These are phyloP conservation scores for Pseudomassariella vexata DNA, from an alignment of 2,329 filamentous ascomycete species.

Conservation along the genomic window DNA sequence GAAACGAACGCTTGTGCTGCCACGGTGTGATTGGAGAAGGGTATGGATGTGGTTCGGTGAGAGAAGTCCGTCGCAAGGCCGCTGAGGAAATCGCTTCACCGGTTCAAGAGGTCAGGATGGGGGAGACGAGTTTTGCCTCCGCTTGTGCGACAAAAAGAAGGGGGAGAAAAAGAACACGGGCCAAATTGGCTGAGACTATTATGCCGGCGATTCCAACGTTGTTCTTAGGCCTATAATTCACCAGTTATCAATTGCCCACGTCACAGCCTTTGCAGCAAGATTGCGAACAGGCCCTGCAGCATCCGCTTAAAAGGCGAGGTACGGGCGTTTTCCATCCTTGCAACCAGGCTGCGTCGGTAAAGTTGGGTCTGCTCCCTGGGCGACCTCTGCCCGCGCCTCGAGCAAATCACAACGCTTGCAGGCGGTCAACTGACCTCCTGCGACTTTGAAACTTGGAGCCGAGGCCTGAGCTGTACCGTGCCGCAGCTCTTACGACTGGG, in stretches of 20 bases:
- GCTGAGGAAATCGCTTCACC: constrained; percentile 4
- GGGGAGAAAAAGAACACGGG: constrained; percentile 2
- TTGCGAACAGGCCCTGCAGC: constrained; percentile 2
- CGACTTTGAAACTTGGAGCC: too few relatives aligned
- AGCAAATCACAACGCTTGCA: constrained; percentile 2
- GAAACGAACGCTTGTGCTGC: constrained; percentile 4
- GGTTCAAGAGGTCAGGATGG: constrained; percentile 6
- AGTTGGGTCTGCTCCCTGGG: constrained; percentile 1
- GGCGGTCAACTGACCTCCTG: constrained; percentile 5
- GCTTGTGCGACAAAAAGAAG: constrained; percentile 7
- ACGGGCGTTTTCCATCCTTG: too few relatives aligned
- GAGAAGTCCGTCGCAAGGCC: constrained; percentile 4
- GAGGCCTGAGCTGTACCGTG: too few relatives aligned
- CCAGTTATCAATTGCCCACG: constrained; percentile 3
- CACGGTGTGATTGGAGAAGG: constrained; percentile 6
- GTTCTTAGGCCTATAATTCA: constrained; percentile 7
- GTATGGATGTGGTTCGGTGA: constrained; percentile 5
- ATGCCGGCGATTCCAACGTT: too few relatives aligned
- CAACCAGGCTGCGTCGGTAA: too few relatives aligned
- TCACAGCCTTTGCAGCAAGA: neutral
- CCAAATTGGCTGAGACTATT: neutral
- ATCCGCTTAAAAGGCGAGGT: too few relatives aligned
- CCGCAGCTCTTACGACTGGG: too few relatives aligned
- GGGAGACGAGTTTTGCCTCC: constrained; percentile 3
- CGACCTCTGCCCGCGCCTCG: neutral